Base-by-base conservation (phyloP, 495 filamentous ascomycete genomes). In the Penicillium nucicola region DNA sequence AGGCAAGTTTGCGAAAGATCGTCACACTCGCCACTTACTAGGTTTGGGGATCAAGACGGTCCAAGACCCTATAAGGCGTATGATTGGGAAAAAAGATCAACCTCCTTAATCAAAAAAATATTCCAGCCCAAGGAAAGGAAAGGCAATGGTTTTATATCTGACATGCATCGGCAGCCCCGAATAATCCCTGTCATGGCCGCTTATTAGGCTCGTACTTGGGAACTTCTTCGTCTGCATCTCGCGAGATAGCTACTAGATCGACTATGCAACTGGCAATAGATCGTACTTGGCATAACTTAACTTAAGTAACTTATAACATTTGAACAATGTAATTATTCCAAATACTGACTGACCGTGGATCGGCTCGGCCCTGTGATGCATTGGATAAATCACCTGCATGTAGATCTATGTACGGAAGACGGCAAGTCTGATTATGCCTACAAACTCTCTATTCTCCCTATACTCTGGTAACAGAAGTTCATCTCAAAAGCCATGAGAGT, bases 101-200 rank as follows among this genome's bases (percentile, higher is more conserved):
- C n/a, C n/a, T 25, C 17, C 5, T n/a, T n/a, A n/a, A 20, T 22
- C 20, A 40, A 14, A 42, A 23, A 30, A 22, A 4, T n/a, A 48
- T n/a, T 33, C 42, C 18, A 7, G 37, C n/a, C n/a, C 30, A 34
- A 31, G 6, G 11, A 5, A 12, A n/a, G 6, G 17, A 28, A 36
- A 48, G 18, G 34, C 25, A 40, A 30, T 9, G 23, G 41, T 15
- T 46, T 56, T 53, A 61, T 57, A 64, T 61, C 48, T 58, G 54
- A 64, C 53, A 51, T 60, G 47, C 55, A 40, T 63, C 61, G 61
- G 61, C 61, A 36, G 33, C 61, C 20, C 61, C 61, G 61, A 61
- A 35, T 15, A 25, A 50, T 20, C 30, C 33, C 41, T 50, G 41
- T 42, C 47, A 3, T 8, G 25, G 25, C 25, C 25, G 25, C 25